These are phyloP conservation scores for Pholiota microspora DNA, from an alignment of 768 basidiomycete species.

Conservation along the genomic window DNA sequence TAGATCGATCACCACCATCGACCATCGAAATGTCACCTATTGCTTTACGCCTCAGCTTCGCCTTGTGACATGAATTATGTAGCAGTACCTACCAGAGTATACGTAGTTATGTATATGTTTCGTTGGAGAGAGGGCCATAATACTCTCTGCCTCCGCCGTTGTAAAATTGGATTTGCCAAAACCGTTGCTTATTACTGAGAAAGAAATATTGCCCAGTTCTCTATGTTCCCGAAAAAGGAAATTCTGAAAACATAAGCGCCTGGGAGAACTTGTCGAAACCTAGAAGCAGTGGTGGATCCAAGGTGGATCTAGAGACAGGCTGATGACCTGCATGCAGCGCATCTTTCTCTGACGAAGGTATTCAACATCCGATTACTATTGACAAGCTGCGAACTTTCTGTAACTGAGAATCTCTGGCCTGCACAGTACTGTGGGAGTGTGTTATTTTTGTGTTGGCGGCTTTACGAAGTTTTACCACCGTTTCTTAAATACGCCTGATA, in stretches of 20 bases:
- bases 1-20: not conserved
- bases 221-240: no score
- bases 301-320: no score
- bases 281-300: no score
- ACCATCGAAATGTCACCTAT: conserved; percentile 9
- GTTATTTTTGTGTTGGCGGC: no score
- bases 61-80: conserved; percentile 23
- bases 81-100: conserved; percentile 33
- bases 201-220: not conserved
- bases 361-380: not conserved
- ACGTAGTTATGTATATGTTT: conserved; percentile 21
- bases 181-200: not conserved
- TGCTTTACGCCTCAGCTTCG: not conserved
- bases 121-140: conserved; percentile 38
- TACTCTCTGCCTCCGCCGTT: conserved; percentile 29
- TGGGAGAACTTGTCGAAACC: no score
- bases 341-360: not conserved
- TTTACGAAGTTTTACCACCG: not conserved
- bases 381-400: not conserved
- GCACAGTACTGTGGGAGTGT: not conserved
- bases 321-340: no score
- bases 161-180: conserved; percentile 42
- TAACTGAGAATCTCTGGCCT: no score
- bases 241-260: not conserved
- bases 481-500: conserved; percentile 3